Evolutionary conservation across 1,284 basidiomycete genomes (phyloP).

Genomic region (Ustilago xerochloae): DNA sequence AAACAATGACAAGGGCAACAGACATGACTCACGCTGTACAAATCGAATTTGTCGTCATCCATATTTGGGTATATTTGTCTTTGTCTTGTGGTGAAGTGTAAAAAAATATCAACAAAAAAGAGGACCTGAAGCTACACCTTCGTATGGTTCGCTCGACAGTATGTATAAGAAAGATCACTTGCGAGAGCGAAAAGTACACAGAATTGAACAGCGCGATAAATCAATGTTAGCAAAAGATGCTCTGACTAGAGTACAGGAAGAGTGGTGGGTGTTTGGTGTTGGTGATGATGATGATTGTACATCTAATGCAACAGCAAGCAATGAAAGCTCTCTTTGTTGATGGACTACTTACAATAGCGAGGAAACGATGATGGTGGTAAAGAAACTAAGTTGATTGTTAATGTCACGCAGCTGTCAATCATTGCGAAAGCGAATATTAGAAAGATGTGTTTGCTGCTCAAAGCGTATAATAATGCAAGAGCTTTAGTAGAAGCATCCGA

Average conservation of each 20-base stretch:
- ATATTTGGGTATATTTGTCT: slow-evolving; percentile 12
- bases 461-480: neutral
- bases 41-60: slow-evolving; percentile 57
- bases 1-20: neutral
- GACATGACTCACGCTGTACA: slow-evolving; percentile 57
- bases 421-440: neutral
- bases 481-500: no score
- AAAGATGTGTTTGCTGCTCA: neutral
- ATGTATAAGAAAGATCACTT: neutral
- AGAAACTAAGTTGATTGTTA: neutral
- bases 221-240: neutral
- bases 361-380: slow-evolving; percentile 4
- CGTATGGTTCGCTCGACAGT: neutral
- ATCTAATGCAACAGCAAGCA: no score
- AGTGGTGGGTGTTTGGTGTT: no score
- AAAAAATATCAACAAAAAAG: neutral
- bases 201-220: neutral
- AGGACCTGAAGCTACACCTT: neutral
- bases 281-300: no score
- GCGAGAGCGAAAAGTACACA: neutral
- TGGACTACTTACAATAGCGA: slow-evolving; percentile 18
- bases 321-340: no score
- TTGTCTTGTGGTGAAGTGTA: neutral
- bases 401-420: neutral
- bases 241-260: neutral